A percentile compares a stretch with the other conserved stretches of the same genome.
Evolutionary conservation across 108 stramenopile genomes (phyloP).

Genomic region (Thalassiosira profunda): DNA sequence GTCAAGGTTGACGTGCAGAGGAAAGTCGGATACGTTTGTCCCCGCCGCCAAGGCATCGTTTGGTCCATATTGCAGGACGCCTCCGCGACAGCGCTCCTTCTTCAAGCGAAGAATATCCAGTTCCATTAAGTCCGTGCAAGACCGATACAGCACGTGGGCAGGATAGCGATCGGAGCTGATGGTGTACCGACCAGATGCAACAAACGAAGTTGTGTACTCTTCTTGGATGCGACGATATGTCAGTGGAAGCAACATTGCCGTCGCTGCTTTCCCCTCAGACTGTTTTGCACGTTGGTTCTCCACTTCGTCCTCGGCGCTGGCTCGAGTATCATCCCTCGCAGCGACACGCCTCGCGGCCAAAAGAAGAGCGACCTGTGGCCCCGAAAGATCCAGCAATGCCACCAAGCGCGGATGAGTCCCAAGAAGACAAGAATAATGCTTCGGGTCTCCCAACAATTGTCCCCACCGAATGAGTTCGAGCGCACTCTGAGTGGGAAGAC

Average conservation of each 20-base stretch:
- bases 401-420: constrained; percentile 62
- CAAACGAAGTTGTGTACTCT: constrained; percentile 69
- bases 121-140: constrained; percentile 73
- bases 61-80: constrained; percentile 71
- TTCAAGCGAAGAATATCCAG: constrained; percentile 68
- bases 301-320: constrained; percentile 48
- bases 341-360: constrained; percentile 75
- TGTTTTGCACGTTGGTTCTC: constrained; percentile 14
- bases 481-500: constrained; percentile 25
- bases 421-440: constrained; percentile 28
- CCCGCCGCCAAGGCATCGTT: constrained; percentile 24
- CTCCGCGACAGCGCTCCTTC: constrained; percentile 69
- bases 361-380: constrained; percentile 73
- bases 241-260: constrained; percentile 48
- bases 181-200: constrained; percentile 36
- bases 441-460: constrained; percentile 25
- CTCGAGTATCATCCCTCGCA: constrained; percentile 52
- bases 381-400: constrained; percentile 76
- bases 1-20: constrained; percentile 70
- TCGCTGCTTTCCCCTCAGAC: not conserved
- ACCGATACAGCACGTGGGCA: constrained; percentile 25
- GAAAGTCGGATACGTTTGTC: constrained; percentile 57
- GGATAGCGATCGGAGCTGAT: constrained; percentile 45
- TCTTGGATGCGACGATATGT: constrained; percentile 81
- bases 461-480: constrained; percentile 37